A percentile compares a stretch with the other conserved stretches of the same genome.
phyloP scores from a whole-genome alignment of 768 basidiomycete species.

The Trametes cubensis region DNA sequence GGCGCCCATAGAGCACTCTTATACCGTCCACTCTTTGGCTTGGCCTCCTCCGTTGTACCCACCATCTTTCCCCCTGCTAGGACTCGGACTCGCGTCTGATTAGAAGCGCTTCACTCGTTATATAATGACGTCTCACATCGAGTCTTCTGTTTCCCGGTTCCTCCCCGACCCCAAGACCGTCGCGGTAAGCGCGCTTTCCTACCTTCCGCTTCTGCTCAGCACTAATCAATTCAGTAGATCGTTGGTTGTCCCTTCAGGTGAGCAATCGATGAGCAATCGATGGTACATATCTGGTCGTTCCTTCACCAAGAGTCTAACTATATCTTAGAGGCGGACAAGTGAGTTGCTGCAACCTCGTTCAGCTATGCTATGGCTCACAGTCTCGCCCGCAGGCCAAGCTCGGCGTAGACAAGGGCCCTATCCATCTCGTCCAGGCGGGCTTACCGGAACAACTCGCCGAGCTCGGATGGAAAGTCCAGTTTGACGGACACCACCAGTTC shows the following conservation, averaged over 20 bases:
- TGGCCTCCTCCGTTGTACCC: neutral
- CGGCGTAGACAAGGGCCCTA: slow-evolving; percentile 88
- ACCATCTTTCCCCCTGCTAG: neutral
- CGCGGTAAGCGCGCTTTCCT: slow-evolving; percentile 55
- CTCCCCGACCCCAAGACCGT: slow-evolving; percentile 72
- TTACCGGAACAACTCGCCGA: slow-evolving; percentile 73
- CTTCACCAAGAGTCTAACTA: slow-evolving; percentile 15
- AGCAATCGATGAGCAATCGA: slow-evolving; percentile 41
- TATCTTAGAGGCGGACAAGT: slow-evolving; percentile 66
- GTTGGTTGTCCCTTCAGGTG: slow-evolving; percentile 97
- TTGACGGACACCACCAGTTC: slow-evolving; percentile 90
- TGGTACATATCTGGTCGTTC: slow-evolving; percentile 5
- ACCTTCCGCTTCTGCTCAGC: slow-evolving; percentile 3
- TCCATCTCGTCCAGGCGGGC: slow-evolving; percentile 86
- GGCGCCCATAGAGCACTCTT: slow-evolving; percentile 17
- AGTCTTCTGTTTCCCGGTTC: slow-evolving; percentile 42
- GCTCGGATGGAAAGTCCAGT: slow-evolving; percentile 88
- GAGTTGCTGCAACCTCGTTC: slow-evolving; percentile 29
- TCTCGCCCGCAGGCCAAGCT: slow-evolving; percentile 55
- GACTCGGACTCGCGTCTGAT: neutral
- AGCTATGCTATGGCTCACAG: slow-evolving; percentile 3
- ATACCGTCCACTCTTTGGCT: neutral
- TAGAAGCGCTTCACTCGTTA: neutral
- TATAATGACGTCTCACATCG: slow-evolving; percentile 20
- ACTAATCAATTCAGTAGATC: slow-evolving; percentile 51